Evolutionary conservation across 345 rosid species (phyloP), one percentile per base, ranked within the genome.

Genomic region (Microthlaspi erraticum): DNA sequence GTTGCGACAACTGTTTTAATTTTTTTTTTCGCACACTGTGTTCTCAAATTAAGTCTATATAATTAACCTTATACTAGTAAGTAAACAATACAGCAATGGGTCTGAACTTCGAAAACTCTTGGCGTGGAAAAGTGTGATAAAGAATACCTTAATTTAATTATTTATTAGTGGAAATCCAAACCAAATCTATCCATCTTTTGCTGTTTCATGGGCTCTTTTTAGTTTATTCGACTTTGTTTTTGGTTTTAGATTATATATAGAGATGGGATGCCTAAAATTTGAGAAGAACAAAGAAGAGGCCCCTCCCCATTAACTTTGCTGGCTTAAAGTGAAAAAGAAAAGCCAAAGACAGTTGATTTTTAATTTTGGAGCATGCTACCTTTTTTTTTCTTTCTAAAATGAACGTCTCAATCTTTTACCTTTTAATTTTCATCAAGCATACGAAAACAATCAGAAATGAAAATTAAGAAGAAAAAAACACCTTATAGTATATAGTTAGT

Each of bases 291-390:
- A 75, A 68, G 64, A 54, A 41, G 52, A 75, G 78, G 70, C 64
- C 74, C 64, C 52, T 66, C 68, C 50, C 68, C 78, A 68, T 68
- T 52, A 75, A 56, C 78, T 75, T 68, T 75, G 70, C 44, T 68
- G 17, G 44, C n/a, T 45, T 68, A 75, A 75, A 75, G 74, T 75
- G 64, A 68, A 60, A 75, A 61, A 75, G 74, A 68, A 60, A 75
- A 75, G 74, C 70, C 64, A 66, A 75, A 63, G 63, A 44, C 32
- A 17, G 59, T 50, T 45, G 67, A 44, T 60, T 43, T 32, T 56
- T 8, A 32, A 43, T 54, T 55, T 60, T 52, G 49, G 34, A 60
- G 68, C 68, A 60, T 75, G 69, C 74, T 53, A n/a, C 63, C 68
- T 46, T 57, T 19, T 54, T 44, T 60, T 49, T 46, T 17, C 13